Conservation (phyloP, 192 early-diverging fungal species). For the Umbelopsis vinacea region DNA sequence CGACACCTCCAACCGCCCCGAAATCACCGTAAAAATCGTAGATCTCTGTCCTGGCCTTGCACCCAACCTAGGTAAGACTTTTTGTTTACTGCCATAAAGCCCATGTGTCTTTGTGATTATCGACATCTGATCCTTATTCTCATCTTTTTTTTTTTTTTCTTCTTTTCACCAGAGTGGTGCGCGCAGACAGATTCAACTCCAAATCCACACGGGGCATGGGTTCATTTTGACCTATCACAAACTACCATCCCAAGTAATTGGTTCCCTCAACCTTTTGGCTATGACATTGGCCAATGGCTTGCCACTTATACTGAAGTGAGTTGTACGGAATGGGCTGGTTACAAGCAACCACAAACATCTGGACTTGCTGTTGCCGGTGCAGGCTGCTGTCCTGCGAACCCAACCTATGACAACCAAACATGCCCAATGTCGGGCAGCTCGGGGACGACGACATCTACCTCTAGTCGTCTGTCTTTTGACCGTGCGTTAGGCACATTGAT, state of each 20-base stretch:
- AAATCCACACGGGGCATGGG: constrained; percentile 23
- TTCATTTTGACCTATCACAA: constrained; percentile 26
- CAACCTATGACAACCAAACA: constrained; percentile 12
- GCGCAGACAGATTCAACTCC: constrained; percentile 26
- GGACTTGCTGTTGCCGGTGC: background rate
- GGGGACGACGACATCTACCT: background rate
- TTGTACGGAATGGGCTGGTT: constrained; percentile 24
- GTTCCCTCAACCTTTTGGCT: constrained; percentile 23
- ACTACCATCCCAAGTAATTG: constrained; percentile 3
- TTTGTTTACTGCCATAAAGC: background rate
- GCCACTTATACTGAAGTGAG: constrained; percentile 20
- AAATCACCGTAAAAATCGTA: constrained; percentile 21
- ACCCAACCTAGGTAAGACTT: constrained; percentile 19
- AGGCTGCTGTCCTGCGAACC: constrained; percentile 23
- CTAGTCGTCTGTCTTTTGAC: background rate
- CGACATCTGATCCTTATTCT: background rate
- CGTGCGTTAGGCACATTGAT: background rate
- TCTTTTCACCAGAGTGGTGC: constrained; percentile 25
- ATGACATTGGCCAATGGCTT: constrained; percentile 21
- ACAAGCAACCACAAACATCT: constrained; percentile 1
- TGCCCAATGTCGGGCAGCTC: constrained; percentile 18
- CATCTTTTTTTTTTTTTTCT: background rate
- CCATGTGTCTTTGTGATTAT: background rate
- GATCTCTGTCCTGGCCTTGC: constrained; percentile 22
- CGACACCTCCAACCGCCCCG: background rate